A percentile compares a stretch with the other conserved stretches of the same genome.
phyloP scores from a whole-genome alignment of 768 basidiomycete genomes.

The Lenzites betulinus region DNA sequence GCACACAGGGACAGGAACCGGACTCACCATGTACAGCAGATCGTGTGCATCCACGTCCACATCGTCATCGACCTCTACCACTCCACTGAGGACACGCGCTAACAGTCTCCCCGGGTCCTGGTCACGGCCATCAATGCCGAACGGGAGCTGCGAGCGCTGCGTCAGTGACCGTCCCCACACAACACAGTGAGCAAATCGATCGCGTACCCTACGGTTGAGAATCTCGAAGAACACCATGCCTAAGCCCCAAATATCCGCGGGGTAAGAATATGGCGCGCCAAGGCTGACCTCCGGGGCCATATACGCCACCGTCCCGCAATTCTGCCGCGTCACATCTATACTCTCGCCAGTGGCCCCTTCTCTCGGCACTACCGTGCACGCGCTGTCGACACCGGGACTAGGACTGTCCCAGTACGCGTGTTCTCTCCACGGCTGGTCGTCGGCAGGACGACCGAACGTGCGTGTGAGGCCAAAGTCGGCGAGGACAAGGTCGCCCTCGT shows the following conservation, averaged over 20 bases:
- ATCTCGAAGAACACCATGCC: slow-evolving; percentile 40
- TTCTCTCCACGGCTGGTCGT: slow-evolving; percentile 5
- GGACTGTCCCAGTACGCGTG: neutral
- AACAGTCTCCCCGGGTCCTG: neutral
- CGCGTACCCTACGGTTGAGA: slow-evolving; percentile 18
- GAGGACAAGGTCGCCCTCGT: slow-evolving; percentile 21
- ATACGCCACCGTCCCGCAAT: slow-evolving; percentile 47
- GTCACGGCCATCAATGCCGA: neutral
- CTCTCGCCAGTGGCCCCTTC: neutral
- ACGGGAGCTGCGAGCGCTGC: slow-evolving; percentile 2
- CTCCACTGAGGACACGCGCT: neutral
- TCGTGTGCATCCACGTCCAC: neutral
- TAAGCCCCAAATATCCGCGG: slow-evolving; percentile 46
- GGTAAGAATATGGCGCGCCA: slow-evolving; percentile 37
- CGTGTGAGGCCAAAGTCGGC: slow-evolving; percentile 28
- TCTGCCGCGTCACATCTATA: neutral
- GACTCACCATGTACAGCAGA: slow-evolving; percentile 5
- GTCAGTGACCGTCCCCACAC: neutral
- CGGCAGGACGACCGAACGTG: slow-evolving; percentile 23
- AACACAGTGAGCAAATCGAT: too few species aligned
- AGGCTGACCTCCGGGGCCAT: slow-evolving; percentile 47
- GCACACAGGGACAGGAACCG: too few species aligned
- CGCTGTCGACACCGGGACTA: slow-evolving; percentile 18
- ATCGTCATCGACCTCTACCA: neutral
- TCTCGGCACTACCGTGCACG: neutral